Percentiles rank a stretch among this genome's conserved stretches.
phyloP scores from a whole-genome alignment of 305 asterid species.

The Fraxinus ornus region DNA sequence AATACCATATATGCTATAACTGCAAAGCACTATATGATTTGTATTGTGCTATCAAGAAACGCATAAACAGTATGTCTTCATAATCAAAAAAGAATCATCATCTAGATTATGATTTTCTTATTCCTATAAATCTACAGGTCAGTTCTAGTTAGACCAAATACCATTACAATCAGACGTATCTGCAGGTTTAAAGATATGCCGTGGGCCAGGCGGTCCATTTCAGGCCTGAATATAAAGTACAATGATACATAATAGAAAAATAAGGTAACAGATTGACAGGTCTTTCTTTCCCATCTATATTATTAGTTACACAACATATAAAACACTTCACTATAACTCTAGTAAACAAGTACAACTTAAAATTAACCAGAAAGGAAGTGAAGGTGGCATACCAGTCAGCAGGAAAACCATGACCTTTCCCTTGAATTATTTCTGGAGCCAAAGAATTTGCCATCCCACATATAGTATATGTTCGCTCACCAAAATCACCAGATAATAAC shows the following conservation, averaged over 20 bases:
- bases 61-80: neutral
- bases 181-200: neutral
- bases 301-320: neutral
- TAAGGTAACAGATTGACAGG: neutral
- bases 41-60: neutral
- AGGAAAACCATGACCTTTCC: conserved; percentile 87
- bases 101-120: neutral
- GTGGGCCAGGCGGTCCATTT: neutral
- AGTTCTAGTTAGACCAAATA: neutral
- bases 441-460: conserved; percentile 86
- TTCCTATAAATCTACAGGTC: neutral
- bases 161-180: neutral
- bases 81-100: neutral
- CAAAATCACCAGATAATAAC: conserved; percentile 51
- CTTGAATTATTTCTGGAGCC: conserved; percentile 95
- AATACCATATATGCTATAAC: neutral
- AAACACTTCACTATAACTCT: neutral
- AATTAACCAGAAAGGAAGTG: conserved; percentile 19
- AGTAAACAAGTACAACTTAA: neutral
- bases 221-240: neutral
- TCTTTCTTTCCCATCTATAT: neutral
- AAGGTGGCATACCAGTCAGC: conserved; percentile 73
- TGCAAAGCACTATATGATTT: neutral
- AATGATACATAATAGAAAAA: neutral
- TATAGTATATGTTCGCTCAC: conserved; percentile 74